Conservation (phyloP, 768 basidiomycete genomes). For the Chalciporus chontae region DNA sequence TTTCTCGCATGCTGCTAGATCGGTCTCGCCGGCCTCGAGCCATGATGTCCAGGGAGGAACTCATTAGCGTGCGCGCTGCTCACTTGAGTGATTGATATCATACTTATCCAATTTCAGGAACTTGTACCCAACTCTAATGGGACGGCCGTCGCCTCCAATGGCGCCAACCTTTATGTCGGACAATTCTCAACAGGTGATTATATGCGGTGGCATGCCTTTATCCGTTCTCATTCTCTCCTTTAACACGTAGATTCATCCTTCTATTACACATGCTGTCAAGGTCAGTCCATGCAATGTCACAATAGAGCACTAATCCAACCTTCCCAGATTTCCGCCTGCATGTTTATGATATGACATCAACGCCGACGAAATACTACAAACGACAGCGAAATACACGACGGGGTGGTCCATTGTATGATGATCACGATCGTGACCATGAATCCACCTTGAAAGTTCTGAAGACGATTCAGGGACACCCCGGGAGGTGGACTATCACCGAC, state of each 20-base stretch:
- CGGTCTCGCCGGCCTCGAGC: constrained; percentile 36
- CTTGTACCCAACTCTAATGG: constrained; percentile 79
- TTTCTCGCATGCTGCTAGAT: constrained; percentile 47
- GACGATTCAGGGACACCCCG: constrained; percentile 70
- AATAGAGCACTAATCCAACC: not conserved
- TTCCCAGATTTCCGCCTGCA: constrained; percentile 81
- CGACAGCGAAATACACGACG: constrained; percentile 12
- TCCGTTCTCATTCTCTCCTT: constrained; percentile 4
- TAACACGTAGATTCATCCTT: constrained; percentile 71
- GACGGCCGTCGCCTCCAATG: constrained; percentile 71
- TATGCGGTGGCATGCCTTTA: not conserved
- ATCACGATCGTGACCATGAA: constrained; percentile 40
- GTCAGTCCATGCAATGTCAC: constrained; percentile 34
- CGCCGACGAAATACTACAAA: constrained; percentile 29
- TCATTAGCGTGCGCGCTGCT: constrained; percentile 44
- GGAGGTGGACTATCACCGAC: constrained; percentile 94
- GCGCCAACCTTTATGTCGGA: constrained; percentile 76
- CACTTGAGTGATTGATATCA: too few relatives aligned
- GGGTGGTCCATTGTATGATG: constrained; percentile 18
- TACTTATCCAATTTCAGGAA: constrained; percentile 38
- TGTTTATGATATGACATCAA: constrained; percentile 74
- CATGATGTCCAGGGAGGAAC: constrained; percentile 46
- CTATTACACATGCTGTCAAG: constrained; percentile 90
- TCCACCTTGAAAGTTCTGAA: constrained; percentile 51
- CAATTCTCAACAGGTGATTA: constrained; percentile 71